Evolutionary conservation across 805 yeast species (phyloP).

Genomic region (Candida railenensis): DNA sequence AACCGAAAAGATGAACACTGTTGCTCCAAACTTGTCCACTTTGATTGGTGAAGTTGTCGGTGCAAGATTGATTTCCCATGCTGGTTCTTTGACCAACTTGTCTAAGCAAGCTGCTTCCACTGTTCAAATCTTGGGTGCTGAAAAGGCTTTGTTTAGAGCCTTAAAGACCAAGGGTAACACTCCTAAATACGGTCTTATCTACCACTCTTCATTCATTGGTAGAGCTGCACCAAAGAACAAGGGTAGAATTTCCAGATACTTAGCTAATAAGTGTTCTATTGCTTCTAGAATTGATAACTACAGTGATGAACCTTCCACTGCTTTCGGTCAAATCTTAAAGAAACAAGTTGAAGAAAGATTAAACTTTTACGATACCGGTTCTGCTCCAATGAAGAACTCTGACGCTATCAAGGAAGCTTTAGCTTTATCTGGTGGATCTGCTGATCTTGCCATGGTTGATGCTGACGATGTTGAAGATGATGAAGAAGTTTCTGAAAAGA

Average conservation of each 20-base stretch:
- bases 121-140: constrained; percentile 97
- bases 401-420: constrained; percentile 94
- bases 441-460: constrained; percentile 22
- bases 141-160: constrained; percentile 94
- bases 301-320: constrained; percentile 89
- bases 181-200: constrained; percentile 92
- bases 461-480: constrained; percentile 18
- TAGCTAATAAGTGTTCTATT: constrained; percentile 98
- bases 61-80: constrained; percentile 96
- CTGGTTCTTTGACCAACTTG: constrained; percentile 94
- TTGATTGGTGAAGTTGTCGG: constrained; percentile 99
- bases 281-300: constrained; percentile 98
- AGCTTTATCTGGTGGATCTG: constrained; percentile 50
- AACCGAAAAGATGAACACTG: constrained; percentile 94
- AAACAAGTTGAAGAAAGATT: constrained; percentile 98
- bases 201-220: constrained; percentile 93
- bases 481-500: constrained; percentile 18
- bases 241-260: constrained; percentile 97
- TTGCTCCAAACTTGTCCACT: constrained; percentile 96
- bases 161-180: constrained; percentile 95
- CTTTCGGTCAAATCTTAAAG: constrained; percentile 87
- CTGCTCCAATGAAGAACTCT: constrained; percentile 92
- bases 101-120: constrained; percentile 99
- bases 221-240: constrained; percentile 94
- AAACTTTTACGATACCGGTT: constrained; percentile 93